phyloP scores from a whole-genome alignment of 2,329 filamentous ascomycete species.

The Lasiodiplodia sp. region DNA sequence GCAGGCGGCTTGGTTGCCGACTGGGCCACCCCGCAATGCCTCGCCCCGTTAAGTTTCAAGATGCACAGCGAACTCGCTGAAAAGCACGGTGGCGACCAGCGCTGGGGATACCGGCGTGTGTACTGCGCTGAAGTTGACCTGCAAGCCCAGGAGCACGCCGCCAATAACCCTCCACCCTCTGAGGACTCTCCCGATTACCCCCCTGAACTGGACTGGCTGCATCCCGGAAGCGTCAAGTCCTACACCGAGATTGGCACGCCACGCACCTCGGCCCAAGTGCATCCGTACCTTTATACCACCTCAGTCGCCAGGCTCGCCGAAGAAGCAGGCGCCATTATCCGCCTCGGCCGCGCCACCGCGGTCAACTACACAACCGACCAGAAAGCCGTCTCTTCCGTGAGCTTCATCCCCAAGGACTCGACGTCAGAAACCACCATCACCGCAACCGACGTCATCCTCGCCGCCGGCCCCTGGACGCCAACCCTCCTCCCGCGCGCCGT shows the following conservation, averaged over 20 bases:
- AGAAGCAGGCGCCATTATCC: slow-evolving; percentile 18
- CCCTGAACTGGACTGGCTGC: slow-evolving; percentile 23
- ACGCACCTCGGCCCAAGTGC: slow-evolving; percentile 24
- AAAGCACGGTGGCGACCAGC: slow-evolving; percentile 23
- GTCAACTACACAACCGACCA: background rate
- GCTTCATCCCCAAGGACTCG: background rate
- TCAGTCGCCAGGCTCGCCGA: slow-evolving; percentile 21
- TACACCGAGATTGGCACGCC: slow-evolving; percentile 24
- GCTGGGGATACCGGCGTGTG: slow-evolving; percentile 27
- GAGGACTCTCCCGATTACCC: background rate
- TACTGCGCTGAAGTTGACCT: slow-evolving; percentile 15
- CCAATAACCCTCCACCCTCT: background rate
- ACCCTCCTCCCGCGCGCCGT: slow-evolving; percentile 11
- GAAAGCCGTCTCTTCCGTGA: background rate
- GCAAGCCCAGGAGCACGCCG: background rate
- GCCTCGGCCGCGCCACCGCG: background rate
- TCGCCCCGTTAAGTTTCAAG: slow-evolving; percentile 28
- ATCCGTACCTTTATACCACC: slow-evolving; percentile 25
- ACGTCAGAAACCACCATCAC: background rate
- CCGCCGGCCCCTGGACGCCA: slow-evolving; percentile 28
- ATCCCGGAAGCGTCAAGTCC: slow-evolving; percentile 9
- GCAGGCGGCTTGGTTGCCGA: slow-evolving; percentile 25
- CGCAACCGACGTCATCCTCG: background rate
- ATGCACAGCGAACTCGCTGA: slow-evolving; percentile 22
- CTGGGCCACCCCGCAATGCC: slow-evolving; percentile 30